phyloP scores from a whole-genome alignment of 2,329 filamentous ascomycete species.

The Pseudogymnoascus sp. region DNA sequence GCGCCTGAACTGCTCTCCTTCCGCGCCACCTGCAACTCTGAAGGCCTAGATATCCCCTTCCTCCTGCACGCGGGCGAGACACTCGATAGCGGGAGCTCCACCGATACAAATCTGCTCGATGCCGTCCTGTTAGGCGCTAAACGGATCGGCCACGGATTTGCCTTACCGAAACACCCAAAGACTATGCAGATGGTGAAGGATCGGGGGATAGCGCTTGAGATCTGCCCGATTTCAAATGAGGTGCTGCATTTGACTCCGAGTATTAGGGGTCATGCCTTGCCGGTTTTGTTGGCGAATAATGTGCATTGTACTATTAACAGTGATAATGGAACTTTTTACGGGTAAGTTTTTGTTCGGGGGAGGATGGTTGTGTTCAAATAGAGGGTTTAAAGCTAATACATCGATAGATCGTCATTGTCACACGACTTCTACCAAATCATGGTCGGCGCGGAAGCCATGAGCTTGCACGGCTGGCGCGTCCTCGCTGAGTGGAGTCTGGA shows the following conservation, averaged over 20 bases:
- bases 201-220: constrained; percentile 60
- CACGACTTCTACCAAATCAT: constrained; percentile 74
- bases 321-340: constrained; percentile 67
- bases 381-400: constrained; percentile 11
- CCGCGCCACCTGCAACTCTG: constrained; percentile 38
- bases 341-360: constrained; percentile 34
- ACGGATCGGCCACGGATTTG: constrained; percentile 67
- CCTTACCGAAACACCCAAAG: constrained; percentile 56
- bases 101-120: constrained; percentile 61
- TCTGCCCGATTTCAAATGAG: constrained; percentile 73
- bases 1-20: constrained; percentile 49
- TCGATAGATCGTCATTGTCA: constrained; percentile 54
- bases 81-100: constrained; percentile 53
- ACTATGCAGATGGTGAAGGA: constrained; percentile 58
- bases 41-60: constrained; percentile 54
- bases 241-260: constrained; percentile 60
- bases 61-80: constrained; percentile 73
- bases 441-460: constrained; percentile 59
- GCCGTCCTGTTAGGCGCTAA: constrained; percentile 57
- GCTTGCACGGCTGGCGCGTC: constrained; percentile 63
- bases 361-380: not conserved
- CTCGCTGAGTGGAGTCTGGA: constrained; percentile 54
- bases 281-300: constrained; percentile 60
- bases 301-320: constrained; percentile 67
- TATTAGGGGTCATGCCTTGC: constrained; percentile 57